These are phyloP conservation scores for Colletotrichum chrysophilum DNA, from an alignment of 2,329 filamentous ascomycete genomes.

Conservation along the genomic window DNA sequence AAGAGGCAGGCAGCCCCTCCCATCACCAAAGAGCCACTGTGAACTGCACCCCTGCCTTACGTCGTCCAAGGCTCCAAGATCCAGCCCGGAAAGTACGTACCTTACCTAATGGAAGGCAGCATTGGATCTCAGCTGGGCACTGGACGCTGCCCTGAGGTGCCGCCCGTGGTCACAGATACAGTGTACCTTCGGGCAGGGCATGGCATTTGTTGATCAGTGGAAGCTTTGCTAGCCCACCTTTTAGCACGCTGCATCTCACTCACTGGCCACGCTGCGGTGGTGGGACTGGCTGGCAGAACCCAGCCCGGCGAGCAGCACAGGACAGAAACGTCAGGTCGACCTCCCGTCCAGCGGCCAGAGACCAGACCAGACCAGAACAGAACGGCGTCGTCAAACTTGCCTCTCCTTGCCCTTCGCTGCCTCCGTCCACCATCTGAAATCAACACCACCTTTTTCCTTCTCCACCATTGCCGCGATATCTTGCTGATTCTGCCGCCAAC, in stretches of 20 bases:
- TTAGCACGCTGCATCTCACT: neutral
- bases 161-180: constrained; percentile 3
- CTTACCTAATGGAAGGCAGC: constrained; percentile 1
- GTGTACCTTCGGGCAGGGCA: constrained; percentile 1
- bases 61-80: neutral
- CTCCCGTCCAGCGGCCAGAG: neutral
- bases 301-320: neutral
- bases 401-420: constrained; percentile 15
- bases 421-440: constrained; percentile 11
- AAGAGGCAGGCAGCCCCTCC: constrained; percentile 1
- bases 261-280: neutral
- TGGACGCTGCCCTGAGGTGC: neutral
- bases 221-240: constrained; percentile 7
- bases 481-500: constrained; percentile 4
- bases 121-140: neutral
- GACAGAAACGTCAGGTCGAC: neutral
- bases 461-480: constrained; percentile 18
- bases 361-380: constrained; percentile 9
- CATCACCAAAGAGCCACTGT: neutral
- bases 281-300: neutral
- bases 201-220: constrained; percentile 2
- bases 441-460: constrained; percentile 12
- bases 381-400: constrained; percentile 22
- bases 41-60: constrained; percentile 15
- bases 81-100: neutral